phyloP scores from a whole-genome alignment of 805 yeast species.

The Candida ipomoeae region DNA sequence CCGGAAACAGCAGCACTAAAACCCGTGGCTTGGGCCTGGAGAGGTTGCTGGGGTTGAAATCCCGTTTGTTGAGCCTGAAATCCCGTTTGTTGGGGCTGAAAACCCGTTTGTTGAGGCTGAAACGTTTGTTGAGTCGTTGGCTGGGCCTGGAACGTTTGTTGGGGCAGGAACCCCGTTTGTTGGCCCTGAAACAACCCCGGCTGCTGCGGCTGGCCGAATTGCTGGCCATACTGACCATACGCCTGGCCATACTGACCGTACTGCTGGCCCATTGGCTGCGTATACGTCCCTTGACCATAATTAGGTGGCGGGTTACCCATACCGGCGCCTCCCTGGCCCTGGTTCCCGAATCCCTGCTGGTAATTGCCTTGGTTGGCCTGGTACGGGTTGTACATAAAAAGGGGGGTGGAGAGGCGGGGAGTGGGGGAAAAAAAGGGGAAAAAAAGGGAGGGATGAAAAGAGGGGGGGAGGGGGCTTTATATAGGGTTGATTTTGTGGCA shows the following conservation, averaged over 20 bases:
- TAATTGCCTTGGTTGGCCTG: constrained; percentile 25
- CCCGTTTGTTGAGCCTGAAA: constrained; percentile 24
- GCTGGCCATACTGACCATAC: constrained; percentile 5
- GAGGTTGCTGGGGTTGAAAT: constrained; percentile 16
- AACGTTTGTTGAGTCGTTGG: constrained; percentile 23
- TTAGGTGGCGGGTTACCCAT: neutral
- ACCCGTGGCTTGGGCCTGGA: constrained; percentile 46
- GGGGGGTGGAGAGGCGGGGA: too few relatives aligned
- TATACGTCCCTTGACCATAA: neutral
- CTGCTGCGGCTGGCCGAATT: constrained; percentile 15
- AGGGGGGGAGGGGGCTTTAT: too few relatives aligned
- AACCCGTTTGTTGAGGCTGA: constrained; percentile 26
- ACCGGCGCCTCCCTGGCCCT: neutral
- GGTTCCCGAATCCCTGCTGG: constrained; percentile 12
- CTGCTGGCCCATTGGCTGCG: neutral
- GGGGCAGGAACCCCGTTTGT: constrained; percentile 34
- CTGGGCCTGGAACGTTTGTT: constrained; percentile 27
- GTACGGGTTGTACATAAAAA: constrained; percentile 37
- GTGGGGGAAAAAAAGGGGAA: too few relatives aligned
- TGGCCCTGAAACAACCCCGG: constrained; percentile 20
- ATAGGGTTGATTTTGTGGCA: too few relatives aligned
- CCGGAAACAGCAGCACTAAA: constrained; percentile 38
- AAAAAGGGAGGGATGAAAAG: too few relatives aligned
- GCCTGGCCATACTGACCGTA: constrained; percentile 1
- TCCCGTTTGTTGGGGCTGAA: constrained; percentile 35